These are phyloP conservation scores for Phaseolus lunatus DNA, from an alignment of 306 rosid genomes.

Conservation along the genomic window DNA sequence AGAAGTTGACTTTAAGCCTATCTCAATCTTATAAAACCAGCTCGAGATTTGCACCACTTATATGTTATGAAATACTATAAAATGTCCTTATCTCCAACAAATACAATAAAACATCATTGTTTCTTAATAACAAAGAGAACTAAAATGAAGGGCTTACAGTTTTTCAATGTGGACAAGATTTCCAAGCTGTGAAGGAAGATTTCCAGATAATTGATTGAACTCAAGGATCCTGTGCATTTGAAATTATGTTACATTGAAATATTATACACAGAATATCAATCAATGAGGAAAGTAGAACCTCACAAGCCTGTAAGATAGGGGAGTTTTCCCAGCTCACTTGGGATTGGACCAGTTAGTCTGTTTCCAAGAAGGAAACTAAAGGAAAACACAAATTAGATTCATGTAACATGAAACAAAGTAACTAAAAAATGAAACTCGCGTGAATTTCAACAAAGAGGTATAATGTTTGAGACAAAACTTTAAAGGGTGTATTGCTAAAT, in stretches of 20 bases:
- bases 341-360: conserved; percentile 63
- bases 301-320: conserved; percentile 53
- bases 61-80: too few species aligned
- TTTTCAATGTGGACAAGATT: conserved; percentile 42
- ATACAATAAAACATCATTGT: too few species aligned
- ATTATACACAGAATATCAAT: not conserved
- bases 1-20: too few species aligned
- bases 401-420: not conserved
- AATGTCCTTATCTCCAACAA: too few species aligned
- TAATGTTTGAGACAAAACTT: not conserved
- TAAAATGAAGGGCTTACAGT: conserved; percentile 48
- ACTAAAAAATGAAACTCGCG: not conserved
- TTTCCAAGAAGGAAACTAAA: conserved; percentile 62
- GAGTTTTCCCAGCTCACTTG: conserved; percentile 51
- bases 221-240: conserved; percentile 49
- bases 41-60: too few species aligned
- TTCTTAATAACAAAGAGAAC: too few species aligned
- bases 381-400: not conserved
- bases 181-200: conserved; percentile 61
- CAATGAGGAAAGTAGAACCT: conserved; percentile 33
- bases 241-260: not conserved
- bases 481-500: not conserved
- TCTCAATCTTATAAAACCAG: too few species aligned
- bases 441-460: not conserved
- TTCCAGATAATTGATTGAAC: conserved; percentile 57